Evolutionary conservation across 805 yeast species (phyloP), one percentile per base, ranked within the genome.

Genomic region (Pichia exigua): DNA sequence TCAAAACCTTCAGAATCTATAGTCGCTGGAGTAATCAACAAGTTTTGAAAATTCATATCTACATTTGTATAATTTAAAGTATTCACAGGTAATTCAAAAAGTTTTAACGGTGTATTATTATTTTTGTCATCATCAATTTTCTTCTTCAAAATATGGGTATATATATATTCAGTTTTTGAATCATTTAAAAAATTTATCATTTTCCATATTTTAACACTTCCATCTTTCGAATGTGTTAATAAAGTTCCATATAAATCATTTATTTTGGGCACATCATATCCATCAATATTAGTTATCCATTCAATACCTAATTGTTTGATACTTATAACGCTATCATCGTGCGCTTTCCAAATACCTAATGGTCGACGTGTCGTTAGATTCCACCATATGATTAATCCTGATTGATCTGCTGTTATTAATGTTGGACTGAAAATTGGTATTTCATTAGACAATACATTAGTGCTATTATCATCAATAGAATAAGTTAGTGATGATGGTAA

Each of bases 61-160:
- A 83, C 80, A 50, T 82, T 80, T 57, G 89, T 77, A 64, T 83
- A 88, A 59, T 86, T 87, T 56, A 88, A 68, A 4, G 87, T 73
- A 63, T 88, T 88, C 43, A 85, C 85, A 7, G 90, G 90, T 57
- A 85, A 71, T 18, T 76, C 73, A 54, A 75, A 73, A 1, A 70
- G 63, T 32, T 66, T 15, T 18, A 49, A 52, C 3, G 59, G 59
- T 4, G 26, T 15, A 2, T 20, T 30, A 10, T n/a, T 18, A 1
- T n/a, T 9, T 7, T 30, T 26, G 12, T 24, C 46, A 45, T 44
- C 51, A 24, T 22, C 17, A 3, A 54, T 7, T 32, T 53, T 51
- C 48, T 61, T 57, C 44, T 58, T 60, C 42, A 66, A 47, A 3
- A 46, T 13, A 28, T 47, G 22, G 11, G 47, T 41, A 44, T 54